A percentile compares a stretch with the other conserved stretches of the same genome.
These are phyloP conservation scores for Gaultheria prostrata DNA, from an alignment of 148 eudicot genomes.

Conservation along the genomic window DNA sequence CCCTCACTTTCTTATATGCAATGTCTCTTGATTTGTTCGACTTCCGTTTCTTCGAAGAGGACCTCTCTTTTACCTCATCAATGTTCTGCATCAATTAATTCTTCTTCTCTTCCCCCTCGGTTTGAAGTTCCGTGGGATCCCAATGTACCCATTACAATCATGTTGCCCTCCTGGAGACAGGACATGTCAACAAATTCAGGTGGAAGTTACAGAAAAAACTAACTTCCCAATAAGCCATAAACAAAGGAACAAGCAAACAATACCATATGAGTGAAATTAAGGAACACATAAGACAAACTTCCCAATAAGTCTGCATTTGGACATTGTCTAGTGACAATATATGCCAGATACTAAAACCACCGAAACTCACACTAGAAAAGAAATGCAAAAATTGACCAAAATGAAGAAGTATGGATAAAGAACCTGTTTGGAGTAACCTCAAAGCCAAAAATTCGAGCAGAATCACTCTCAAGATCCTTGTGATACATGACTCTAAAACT, in stretches of 20 bases:
- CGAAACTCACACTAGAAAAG: not conserved
- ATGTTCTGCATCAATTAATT: too few relatives aligned
- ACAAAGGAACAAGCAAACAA: not conserved
- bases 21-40: conserved; percentile 41
- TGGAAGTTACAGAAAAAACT: too few relatives aligned
- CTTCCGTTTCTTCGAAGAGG: conserved; percentile 59
- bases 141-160: too few relatives aligned
- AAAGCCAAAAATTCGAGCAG: conserved; percentile 61
- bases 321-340: not conserved
- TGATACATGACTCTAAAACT: conserved; percentile 63
- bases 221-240: too few relatives aligned
- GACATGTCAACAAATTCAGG: too few relatives aligned
- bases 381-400: not conserved
- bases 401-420: conserved; percentile 12
- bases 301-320: not conserved
- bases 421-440: conserved; percentile 60
- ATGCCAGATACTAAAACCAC: not conserved
- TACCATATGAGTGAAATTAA: conserved; percentile 11
- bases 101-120: too few relatives aligned
- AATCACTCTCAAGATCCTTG: conserved; percentile 46
- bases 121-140: too few relatives aligned
- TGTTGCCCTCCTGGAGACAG: too few relatives aligned
- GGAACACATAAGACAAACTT: not conserved
- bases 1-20: conserved; percentile 43
- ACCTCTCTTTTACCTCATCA: conserved; percentile 25